Evolutionary conservation across 1,139 yeast genomes (phyloP).

Genomic region (Lodderomyces beijingensis): DNA sequence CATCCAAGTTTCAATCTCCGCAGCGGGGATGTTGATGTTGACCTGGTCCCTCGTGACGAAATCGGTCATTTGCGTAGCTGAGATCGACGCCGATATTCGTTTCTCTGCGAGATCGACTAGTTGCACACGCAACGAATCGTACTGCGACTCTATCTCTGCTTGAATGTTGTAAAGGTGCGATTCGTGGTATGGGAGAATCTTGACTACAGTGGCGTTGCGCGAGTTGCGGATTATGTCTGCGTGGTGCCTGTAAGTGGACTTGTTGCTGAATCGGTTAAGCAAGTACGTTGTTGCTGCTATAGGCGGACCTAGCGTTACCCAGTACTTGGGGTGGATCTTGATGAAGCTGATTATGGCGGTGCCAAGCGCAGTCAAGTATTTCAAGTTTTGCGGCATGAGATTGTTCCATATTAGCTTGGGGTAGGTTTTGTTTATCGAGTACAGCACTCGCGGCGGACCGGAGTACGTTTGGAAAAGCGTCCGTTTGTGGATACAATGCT

Average conservation of each 20-base stretch:
- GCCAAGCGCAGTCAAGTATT: conserved; percentile 27
- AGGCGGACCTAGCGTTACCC: conserved; percentile 39
- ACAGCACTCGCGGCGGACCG: conserved; percentile 32
- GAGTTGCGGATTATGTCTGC: not conserved
- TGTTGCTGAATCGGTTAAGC: conserved; percentile 14
- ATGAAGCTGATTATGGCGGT: conserved; percentile 27
- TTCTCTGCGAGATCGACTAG: conserved; percentile 23
- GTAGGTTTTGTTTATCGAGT: conserved; percentile 23
- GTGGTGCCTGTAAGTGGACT: conserved; percentile 11
- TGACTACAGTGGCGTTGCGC: conserved; percentile 12
- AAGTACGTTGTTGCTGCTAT: conserved; percentile 22
- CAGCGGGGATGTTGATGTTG: conserved; percentile 19
- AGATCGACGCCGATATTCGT: conserved; percentile 20
- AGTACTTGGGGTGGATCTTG: conserved; percentile 33
- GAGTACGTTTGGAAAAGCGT: conserved; percentile 4
- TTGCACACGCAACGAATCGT: conserved; percentile 31
- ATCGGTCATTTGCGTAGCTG: conserved; percentile 7
- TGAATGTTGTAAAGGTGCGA: conserved; percentile 25
- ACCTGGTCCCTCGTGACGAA: conserved; percentile 31
- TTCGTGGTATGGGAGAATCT: conserved; percentile 32
- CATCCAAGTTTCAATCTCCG: conserved; percentile 31
- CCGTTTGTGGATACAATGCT: too few species aligned
- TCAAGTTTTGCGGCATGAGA: conserved; percentile 23
- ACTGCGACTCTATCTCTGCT: conserved; percentile 37
- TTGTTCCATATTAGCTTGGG: conserved; percentile 24